Conservation (phyloP, 768 basidiomycete genomes). For the Tylopilus vinaceipallidus region DNA sequence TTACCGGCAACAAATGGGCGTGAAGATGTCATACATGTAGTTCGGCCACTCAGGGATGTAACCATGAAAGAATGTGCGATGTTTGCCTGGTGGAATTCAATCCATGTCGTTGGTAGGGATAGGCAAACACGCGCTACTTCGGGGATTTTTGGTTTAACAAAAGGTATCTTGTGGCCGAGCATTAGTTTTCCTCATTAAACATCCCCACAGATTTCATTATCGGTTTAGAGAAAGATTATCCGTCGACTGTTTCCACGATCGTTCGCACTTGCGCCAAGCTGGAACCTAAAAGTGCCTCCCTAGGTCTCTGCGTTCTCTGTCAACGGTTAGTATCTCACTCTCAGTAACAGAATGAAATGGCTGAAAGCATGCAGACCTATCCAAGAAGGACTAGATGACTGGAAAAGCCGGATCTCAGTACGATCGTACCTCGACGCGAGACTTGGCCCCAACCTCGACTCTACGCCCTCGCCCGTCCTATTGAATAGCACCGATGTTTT, state of each 20-base stretch:
- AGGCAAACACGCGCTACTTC: slow-evolving; percentile 45
- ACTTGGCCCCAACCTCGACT: slow-evolving; percentile 14
- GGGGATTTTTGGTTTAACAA: slow-evolving; percentile 65
- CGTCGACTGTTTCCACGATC: slow-evolving; percentile 84
- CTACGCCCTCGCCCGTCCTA: slow-evolving; percentile 3
- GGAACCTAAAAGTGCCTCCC: slow-evolving; percentile 56
- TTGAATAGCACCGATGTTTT: neutral
- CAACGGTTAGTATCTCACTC: slow-evolving; percentile 46
- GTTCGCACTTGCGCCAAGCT: slow-evolving; percentile 79
- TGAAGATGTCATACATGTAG: slow-evolving; percentile 41
- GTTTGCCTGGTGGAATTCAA: slow-evolving; percentile 72
- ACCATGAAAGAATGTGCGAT: slow-evolving; percentile 77
- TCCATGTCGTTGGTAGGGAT: slow-evolving; percentile 52
- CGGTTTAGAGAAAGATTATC: slow-evolving; percentile 78
- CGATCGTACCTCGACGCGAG: slow-evolving; percentile 40
- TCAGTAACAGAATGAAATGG: neutral
- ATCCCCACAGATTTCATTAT: slow-evolving; percentile 65
- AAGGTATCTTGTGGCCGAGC: slow-evolving; percentile 43
- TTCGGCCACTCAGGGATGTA: slow-evolving; percentile 69
- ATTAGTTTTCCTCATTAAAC: neutral
- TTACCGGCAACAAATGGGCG: slow-evolving; percentile 5
- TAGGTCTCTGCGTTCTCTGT: slow-evolving; percentile 58
- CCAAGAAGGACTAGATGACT: slow-evolving; percentile 62
- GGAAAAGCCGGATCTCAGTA: slow-evolving; percentile 76
- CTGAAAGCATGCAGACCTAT: slow-evolving; percentile 46